Evolutionary conservation across 495 filamentous ascomycete genomes (phyloP), one percentile per base, ranked within the genome.

Genomic region (Chaetomium fimeti): DNA sequence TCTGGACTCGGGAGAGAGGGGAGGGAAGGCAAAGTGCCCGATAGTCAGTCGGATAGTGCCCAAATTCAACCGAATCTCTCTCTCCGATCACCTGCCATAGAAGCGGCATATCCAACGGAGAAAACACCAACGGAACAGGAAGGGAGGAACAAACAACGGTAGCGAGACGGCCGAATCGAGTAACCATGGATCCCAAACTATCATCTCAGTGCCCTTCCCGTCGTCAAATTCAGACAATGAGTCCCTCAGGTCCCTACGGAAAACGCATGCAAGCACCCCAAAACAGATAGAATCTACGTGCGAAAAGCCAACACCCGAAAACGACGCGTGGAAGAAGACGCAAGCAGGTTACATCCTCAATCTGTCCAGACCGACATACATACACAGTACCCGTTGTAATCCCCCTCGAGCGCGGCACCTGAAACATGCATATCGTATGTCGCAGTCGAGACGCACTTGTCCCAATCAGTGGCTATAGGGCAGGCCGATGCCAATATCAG

Each of bases 351-450:
- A 29, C 49, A 52, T 18, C n/a, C n/a, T n/a, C 43, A 18, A 47
- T 20, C 43, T 47, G 15, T 47, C n/a, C 43, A 47, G 8, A 18
- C 7, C 32, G 7, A 36, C 8, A 11, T 36, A 36, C 32, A 11
- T 9, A 6, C 1, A 9, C 8, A 3, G 29, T 49, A 22, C 20
- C 12, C n/a, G 6, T 24, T 49, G 45, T 16, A 22, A 24, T 9
- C 20, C 18, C 18, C n/a, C 18, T 5, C 45, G 0, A 18, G 48
- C 18, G 27, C 40, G 6, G 57, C 40, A 58, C 58, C 53, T 62
- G 64, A 66, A 53, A 66, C 64, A 66, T 66, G 59, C 59, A 62
- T 45, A 27, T 13, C 32, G n/a, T 18, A 7, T 27, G 27, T 29
- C 5, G 29, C 22, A 13, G 53, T 38, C 20, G 40, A 43, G 47